Evolutionary conservation across 2,329 filamentous ascomycete genomes (phyloP).

Genomic region (Cordyceps militaris): DNA sequence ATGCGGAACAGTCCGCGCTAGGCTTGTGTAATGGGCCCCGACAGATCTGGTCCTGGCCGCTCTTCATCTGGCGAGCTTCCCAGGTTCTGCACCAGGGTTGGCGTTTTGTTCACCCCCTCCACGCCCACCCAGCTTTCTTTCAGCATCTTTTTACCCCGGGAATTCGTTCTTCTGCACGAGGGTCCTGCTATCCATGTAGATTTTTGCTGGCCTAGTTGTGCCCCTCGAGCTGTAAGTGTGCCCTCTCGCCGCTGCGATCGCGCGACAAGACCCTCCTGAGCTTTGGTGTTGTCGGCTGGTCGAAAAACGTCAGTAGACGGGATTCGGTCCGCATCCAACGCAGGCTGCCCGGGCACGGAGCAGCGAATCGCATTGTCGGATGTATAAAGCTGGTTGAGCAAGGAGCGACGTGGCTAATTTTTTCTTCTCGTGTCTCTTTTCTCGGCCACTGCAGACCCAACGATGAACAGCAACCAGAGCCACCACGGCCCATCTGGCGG

Average conservation of each 20-base stretch:
- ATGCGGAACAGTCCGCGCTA: conserved; percentile 24
- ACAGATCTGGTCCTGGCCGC: conserved; percentile 30
- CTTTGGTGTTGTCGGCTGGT: conserved; percentile 5
- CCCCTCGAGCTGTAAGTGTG: conserved; percentile 28
- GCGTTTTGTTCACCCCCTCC: conserved; percentile 15
- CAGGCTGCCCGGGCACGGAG: not conserved
- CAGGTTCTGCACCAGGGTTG: conserved; percentile 28
- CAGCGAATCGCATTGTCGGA: not conserved
- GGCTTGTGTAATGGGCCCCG: conserved; percentile 21
- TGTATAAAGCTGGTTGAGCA: not conserved
- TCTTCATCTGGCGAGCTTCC: conserved; percentile 26
- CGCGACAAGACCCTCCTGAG: conserved; percentile 22
- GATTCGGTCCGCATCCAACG: not conserved
- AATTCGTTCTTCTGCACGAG: conserved; percentile 17
- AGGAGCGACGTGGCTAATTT: not conserved
- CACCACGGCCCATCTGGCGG: conserved; percentile 34
- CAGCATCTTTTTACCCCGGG: not conserved
- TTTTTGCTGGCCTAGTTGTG: conserved; percentile 24
- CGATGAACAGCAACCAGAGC: conserved; percentile 40
- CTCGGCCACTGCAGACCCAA: conserved; percentile 16
- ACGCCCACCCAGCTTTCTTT: conserved; percentile 13
- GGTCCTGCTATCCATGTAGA: conserved; percentile 26
- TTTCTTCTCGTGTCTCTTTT: not conserved
- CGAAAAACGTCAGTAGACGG: not conserved
- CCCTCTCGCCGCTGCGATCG: conserved; percentile 16